phyloP scores from a whole-genome alignment of 306 rosid genomes.

The Fragaria iinumae region DNA sequence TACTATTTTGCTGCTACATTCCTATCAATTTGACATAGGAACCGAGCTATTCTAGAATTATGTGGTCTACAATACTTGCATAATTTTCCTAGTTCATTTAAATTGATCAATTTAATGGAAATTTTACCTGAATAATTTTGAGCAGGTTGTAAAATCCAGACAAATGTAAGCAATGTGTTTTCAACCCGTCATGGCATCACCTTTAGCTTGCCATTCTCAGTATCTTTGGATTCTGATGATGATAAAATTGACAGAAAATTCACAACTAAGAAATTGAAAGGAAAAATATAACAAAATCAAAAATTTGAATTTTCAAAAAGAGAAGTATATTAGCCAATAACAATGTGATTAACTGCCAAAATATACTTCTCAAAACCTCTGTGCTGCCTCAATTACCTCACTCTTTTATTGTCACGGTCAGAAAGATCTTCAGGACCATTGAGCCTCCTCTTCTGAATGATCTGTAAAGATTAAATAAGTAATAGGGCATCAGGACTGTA shows the following conservation, averaged over 20 bases:
- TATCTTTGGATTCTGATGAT: slow-evolving; percentile 1
- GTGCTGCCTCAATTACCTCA: slow-evolving; percentile 15
- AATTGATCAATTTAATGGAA: not conserved
- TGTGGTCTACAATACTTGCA: not conserved
- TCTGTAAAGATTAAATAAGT: not conserved
- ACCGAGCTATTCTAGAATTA: not conserved
- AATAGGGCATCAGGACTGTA: not conserved
- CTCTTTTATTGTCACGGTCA: slow-evolving; percentile 4
- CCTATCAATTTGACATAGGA: not conserved
- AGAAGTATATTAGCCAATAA: not conserved
- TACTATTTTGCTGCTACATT: not conserved
- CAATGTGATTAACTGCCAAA: not conserved
- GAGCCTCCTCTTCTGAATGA: slow-evolving; percentile 27
- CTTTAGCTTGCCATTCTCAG: slow-evolving; percentile 1
- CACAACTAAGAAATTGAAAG: not conserved
- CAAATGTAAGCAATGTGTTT: not conserved
- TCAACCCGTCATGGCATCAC: not conserved
- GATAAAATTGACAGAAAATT: not conserved
- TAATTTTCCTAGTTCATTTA: not conserved
- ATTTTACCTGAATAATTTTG: not conserved
- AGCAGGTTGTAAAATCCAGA: not conserved
- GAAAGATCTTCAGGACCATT: slow-evolving; percentile 22
- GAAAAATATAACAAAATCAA: not conserved
- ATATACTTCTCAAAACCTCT: not conserved
- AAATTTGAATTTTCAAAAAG: not conserved